Evolutionary conservation across 352 stramenopile genomes (phyloP).

Genomic region (Globisporangium polare): DNA sequence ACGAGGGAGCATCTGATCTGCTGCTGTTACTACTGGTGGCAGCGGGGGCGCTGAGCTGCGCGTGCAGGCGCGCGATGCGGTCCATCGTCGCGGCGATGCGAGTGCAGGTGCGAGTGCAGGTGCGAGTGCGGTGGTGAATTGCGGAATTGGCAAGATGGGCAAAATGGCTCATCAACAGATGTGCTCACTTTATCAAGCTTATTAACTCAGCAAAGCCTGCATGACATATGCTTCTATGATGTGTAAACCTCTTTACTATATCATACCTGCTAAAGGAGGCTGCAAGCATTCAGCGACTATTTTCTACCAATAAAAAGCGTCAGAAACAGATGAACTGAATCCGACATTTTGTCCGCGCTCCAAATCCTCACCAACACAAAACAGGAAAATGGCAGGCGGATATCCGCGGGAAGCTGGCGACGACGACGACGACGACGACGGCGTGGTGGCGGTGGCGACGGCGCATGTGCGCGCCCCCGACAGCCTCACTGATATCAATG

Average conservation of each 20-base stretch:
- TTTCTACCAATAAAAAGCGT: not conserved
- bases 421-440: not conserved
- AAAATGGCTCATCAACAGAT: not conserved
- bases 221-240: not conserved
- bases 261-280: no score
- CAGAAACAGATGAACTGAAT: no score
- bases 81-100: conserved; percentile 22
- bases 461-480: not conserved
- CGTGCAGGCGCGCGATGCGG: conserved; percentile 34
- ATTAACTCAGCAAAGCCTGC: not conserved
- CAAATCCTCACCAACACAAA: not conserved
- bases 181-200: not conserved
- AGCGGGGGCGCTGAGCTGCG: conserved; percentile 23
- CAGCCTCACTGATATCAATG: not conserved
- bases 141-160: not conserved
- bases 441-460: no score
- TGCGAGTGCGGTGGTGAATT: not conserved
- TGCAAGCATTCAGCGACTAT: no score
- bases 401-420: not conserved
- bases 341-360: no score
- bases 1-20: no score
- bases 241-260: no score
- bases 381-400: conserved; percentile 6
- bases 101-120: not conserved
- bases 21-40: not conserved